Evolutionary conservation across 345 rosid species (phyloP), one percentile per base, ranked within the genome.

Genomic region (Eucalyptus sp.): DNA sequence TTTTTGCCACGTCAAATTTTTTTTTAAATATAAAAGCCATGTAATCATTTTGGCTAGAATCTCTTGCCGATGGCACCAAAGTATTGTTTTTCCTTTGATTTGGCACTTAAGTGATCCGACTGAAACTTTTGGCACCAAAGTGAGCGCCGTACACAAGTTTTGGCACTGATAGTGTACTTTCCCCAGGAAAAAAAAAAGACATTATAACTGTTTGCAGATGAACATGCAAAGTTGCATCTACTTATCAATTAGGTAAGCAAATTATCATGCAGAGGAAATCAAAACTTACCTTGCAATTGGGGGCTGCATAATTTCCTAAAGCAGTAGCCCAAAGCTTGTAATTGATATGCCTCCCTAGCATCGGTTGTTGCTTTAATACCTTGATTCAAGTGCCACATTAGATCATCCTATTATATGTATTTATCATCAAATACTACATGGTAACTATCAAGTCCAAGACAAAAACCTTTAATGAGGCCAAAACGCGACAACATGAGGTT

Each of bases 261-360:
- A n/a, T 7, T 64, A 29, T 64, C 37, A 7, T n/a, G 76, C 5
- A 3, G 37, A 64, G 37, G 18, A 64, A 64, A 64, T n/a, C 4
- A 24, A 41, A 11, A 41, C 17, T 89, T 87, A 97, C 98, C 99
- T 98, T 97, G 98, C 99, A 97, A 95, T 94, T 95, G 1, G 98
- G 94, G 92, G 97, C 98, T 3, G 99, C 99, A 87, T 95, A 94
- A 92, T 94, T 94, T 92, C 96, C 99, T 50, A 98, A 92, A 50
- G 99, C 98, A 85, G 98, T 93, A 90, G 99, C 99, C 93, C 96
- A 98, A 60, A 97, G 91, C 94, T 95, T 96, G 96, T 97, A 96
- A 50, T 95, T 41, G 41, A 41, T 4, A 96, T 41, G 98, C 99
- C 92, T 95, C 98, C 87, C 96, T 93, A 85, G 86, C 98, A 92